Conservation (phyloP, 129 eudicot species). For the Artemisia tridentata region DNA sequence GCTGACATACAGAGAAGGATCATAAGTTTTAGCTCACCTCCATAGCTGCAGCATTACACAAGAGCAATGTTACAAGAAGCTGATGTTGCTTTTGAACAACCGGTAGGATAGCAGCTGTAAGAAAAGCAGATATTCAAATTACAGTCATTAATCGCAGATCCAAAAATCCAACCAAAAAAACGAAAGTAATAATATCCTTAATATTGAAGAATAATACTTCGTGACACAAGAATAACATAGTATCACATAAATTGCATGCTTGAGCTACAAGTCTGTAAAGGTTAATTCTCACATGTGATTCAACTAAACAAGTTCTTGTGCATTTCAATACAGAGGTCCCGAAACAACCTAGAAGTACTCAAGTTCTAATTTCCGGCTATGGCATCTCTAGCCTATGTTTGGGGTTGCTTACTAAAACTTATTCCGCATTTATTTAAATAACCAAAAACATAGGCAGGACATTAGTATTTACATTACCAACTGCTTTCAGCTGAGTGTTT, state of each 20-base stretch:
- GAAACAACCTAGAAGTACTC: neutral
- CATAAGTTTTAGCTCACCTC: slow-evolving; percentile 44
- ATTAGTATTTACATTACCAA: too few species aligned
- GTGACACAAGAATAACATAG: slow-evolving; percentile 6
- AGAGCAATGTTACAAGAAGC: slow-evolving; percentile 88
- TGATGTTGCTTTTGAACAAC: slow-evolving; percentile 98
- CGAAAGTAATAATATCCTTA: neutral
- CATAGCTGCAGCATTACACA: slow-evolving; percentile 98
- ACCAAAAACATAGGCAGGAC: too few species aligned
- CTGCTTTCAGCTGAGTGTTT: too few species aligned
- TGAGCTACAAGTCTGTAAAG: neutral
- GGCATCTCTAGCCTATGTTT: neutral
- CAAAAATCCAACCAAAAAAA: neutral
- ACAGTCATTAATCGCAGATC: neutral
- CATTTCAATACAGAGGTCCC: neutral
- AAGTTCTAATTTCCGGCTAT: slow-evolving; percentile 6
- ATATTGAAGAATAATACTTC: neutral
- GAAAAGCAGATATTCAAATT: slow-evolving; percentile 1
- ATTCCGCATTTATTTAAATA: too few species aligned
- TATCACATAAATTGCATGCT: neutral
- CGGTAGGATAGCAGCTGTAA: slow-evolving; percentile 81
- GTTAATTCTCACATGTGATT: neutral
- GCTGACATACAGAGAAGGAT: too few species aligned
- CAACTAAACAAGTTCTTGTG: slow-evolving; percentile 1
- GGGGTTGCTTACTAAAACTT: too few species aligned